Evolutionary conservation across 1,284 basidiomycete genomes (phyloP), one percentile per base, ranked within the genome.

Genomic region (Coniferiporia sulphurascens): DNA sequence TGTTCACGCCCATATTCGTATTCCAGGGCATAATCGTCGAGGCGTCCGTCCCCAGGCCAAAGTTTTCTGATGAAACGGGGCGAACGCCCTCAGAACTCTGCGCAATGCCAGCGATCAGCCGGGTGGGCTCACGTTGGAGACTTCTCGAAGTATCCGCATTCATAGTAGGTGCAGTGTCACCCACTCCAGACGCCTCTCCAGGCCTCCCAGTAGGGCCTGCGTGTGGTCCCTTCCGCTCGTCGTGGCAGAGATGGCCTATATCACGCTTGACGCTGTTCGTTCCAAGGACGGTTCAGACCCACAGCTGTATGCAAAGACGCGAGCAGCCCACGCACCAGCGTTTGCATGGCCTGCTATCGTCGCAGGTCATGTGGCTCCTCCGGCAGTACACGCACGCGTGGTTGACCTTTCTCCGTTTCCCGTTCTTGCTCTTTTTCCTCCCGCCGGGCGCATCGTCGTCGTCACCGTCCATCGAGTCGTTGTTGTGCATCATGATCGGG

Each of bases 321-420:
- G 8, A 38, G n/a, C 15, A 32, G 44, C n/a, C 12, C 32, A 78
- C 89, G 73, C 70, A 94, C 93, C 93, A 95, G 66, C 93, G 84
- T 67, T 93, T 89, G 72, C 93, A 95, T 4, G 93, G 93, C 50
- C 93, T 78, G 19, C 87, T 87, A 65, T 93, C 91, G 70, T 95
- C 91, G 74, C 93, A 95, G 8, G 91, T 93, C 92, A 95, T 92
- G 82, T 93, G 89, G 81, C 91, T 94, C 61, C 93, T 78, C 65
- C 94, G 80, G 74, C 94, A 97, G 74, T 96, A 98, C 53, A 98
- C 79, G 71, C 95, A 97, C 1, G 94, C 94, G 74, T 91, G 89
- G 73, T 93, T 93, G 60, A 91, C 89, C 71, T 92, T 93, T 59
- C 89, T 76, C 65, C 89, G 76, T 73, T 89, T 90, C 52, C 76